Evolutionary conservation across 352 stramenopile genomes (phyloP).

Genomic region (Peronosclerospora sorghi): DNA sequence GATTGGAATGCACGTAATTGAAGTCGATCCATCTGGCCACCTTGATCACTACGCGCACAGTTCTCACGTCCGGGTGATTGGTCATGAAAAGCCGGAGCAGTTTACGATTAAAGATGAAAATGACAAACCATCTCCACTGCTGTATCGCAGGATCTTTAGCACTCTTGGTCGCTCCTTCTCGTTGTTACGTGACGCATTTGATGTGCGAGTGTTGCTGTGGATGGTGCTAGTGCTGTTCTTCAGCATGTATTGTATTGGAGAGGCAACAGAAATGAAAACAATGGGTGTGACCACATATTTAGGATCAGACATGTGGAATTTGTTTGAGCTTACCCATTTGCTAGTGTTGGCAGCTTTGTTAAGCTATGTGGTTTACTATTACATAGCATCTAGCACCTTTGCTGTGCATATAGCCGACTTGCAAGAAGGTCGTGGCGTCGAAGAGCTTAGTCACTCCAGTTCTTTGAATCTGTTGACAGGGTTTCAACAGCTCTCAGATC

Average conservation of each 20-base stretch:
- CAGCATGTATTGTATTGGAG: constrained; percentile 69
- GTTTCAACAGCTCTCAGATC: constrained; percentile 68
- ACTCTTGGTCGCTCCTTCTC: constrained; percentile 8
- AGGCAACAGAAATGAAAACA: constrained; percentile 64
- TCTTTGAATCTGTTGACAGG: constrained; percentile 50
- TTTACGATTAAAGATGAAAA: constrained; percentile 12
- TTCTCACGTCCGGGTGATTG: constrained; percentile 69
- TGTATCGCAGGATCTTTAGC: constrained; percentile 11
- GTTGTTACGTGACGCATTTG: constrained; percentile 24
- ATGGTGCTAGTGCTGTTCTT: constrained; percentile 58
- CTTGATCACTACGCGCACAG: constrained; percentile 75
- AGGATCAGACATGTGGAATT: constrained; percentile 80
- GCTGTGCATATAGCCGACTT: constrained; percentile 31
- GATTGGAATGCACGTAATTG: constrained; percentile 77
- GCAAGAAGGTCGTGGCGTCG: constrained; percentile 20
- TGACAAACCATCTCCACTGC: not conserved
- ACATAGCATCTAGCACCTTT: constrained; percentile 45
- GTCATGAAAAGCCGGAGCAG: constrained; percentile 48
- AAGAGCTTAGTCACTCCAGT: constrained; percentile 51
- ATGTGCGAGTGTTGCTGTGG: constrained; percentile 61
- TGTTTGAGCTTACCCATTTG: constrained; percentile 78
- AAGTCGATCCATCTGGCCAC: constrained; percentile 66
- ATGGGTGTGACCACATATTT: constrained; percentile 71
- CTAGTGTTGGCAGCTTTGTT: constrained; percentile 48
- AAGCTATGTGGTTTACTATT: constrained; percentile 59